These are phyloP conservation scores for Suillus spraguei DNA, from an alignment of 768 basidiomycete genomes.

Conservation along the genomic window DNA sequence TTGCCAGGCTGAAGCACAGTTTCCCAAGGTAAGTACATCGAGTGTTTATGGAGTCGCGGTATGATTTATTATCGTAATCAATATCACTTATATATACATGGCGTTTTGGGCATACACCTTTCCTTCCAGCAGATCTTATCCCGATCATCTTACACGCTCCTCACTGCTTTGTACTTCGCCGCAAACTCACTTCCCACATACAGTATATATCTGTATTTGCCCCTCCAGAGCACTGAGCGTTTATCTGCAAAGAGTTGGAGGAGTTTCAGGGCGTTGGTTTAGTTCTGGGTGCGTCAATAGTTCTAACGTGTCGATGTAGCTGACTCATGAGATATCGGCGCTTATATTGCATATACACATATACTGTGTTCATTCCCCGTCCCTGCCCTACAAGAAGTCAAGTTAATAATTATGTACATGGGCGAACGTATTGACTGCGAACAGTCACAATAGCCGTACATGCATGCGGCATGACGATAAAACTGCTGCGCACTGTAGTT, in stretches of 20 bases:
- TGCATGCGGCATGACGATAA: neutral
- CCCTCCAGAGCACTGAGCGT: neutral
- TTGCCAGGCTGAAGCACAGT: neutral
- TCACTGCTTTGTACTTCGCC: neutral
- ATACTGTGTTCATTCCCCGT: neutral
- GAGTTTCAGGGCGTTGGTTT: neutral
- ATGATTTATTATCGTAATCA: neutral
- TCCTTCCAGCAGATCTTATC: neutral
- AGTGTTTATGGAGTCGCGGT: neutral
- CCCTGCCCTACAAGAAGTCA: neutral
- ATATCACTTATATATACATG: neutral
- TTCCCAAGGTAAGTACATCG: neutral
- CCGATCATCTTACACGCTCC: neutral
- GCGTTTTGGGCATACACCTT: neutral
- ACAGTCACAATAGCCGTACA: neutral
- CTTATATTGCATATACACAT: neutral
- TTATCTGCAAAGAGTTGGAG: neutral
- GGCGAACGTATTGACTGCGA: neutral
- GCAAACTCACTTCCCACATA: neutral
- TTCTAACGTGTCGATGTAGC: neutral
- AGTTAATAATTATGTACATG: neutral
- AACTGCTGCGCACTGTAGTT: neutral
- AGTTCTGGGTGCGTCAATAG: neutral
- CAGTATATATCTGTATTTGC: neutral
- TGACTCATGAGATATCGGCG: neutral